Conservation (phyloP, 139 green algal genomes). For the Auxenochlorella pyrenoidosa region DNA sequence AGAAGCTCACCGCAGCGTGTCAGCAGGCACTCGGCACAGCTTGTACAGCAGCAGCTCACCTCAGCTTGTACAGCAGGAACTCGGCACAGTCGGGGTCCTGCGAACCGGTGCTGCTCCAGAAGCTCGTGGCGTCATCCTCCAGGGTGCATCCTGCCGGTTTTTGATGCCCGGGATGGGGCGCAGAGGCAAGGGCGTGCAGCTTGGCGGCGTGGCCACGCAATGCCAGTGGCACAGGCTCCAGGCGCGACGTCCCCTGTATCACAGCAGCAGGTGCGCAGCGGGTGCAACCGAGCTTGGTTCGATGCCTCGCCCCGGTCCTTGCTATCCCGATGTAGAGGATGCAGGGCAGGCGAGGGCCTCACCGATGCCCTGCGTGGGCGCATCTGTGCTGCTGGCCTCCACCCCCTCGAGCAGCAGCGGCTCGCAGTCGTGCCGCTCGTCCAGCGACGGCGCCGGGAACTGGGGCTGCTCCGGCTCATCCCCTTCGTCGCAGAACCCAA, state of each 20-base stretch:
- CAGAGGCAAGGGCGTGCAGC: too few species aligned
- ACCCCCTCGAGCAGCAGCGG: slow-evolving; percentile 13
- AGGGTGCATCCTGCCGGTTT: slow-evolving; percentile 1
- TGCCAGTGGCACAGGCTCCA: too few species aligned
- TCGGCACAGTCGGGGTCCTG: background rate
- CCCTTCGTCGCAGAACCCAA: slow-evolving; percentile 20
- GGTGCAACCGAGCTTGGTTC: too few species aligned
- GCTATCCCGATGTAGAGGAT: too few species aligned
- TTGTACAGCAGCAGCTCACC: background rate
- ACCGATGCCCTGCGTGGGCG: slow-evolving; percentile 12
- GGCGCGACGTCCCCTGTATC: too few species aligned
- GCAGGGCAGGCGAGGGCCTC: too few species aligned
- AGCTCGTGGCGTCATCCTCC: background rate
- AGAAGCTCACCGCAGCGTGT: too few species aligned
- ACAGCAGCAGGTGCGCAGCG: too few species aligned
- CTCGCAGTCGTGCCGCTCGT: background rate
- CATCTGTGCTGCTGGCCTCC: slow-evolving; percentile 25
- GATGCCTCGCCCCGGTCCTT: too few species aligned
- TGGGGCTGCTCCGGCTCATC: slow-evolving; percentile 16
- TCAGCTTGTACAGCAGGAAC: slow-evolving; percentile 31
- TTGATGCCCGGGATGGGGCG: too few species aligned
- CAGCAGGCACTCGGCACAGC: background rate
- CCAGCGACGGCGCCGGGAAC: background rate
- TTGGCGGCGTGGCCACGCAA: too few species aligned
- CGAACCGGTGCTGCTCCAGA: slow-evolving; percentile 37